Evolutionary conservation across 1,139 yeast species (phyloP).

Genomic region (Geotrichum citri-aurantii): DNA sequence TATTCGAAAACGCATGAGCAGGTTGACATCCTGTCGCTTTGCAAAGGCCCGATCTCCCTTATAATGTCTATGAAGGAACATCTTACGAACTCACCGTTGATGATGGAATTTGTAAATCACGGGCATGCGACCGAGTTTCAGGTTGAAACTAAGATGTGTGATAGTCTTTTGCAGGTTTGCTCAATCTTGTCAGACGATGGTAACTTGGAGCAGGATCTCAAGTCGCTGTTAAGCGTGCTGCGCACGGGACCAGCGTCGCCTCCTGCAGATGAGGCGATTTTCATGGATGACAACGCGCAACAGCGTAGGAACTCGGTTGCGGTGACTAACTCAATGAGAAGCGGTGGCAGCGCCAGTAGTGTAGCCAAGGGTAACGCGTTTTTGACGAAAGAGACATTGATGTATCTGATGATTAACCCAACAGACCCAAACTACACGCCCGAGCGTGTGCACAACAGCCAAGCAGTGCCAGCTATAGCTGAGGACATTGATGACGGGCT

Average conservation of each 20-base stretch:
- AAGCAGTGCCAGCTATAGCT: neutral
- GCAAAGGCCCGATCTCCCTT: conserved; percentile 9
- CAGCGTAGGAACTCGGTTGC: neutral
- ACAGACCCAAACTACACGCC: conserved; percentile 5
- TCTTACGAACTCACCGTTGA: neutral
- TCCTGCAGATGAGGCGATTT: conserved; percentile 1
- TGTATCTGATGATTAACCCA: conserved; percentile 3
- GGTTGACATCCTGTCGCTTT: conserved; percentile 6
- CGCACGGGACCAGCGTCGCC: conserved; percentile 7
- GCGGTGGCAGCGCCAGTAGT: neutral
- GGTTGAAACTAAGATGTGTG: conserved; percentile 1
- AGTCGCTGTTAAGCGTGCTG: neutral
- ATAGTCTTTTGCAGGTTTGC: conserved; percentile 10
- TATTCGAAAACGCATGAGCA: neutral
- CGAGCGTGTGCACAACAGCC: neutral
- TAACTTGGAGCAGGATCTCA: neutral
- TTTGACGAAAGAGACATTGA: conserved; percentile 1
- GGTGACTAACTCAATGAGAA: neutral
- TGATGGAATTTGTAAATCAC: neutral
- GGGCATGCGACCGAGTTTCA: neutral
- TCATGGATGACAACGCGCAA: neutral
- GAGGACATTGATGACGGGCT: conserved; percentile 6
- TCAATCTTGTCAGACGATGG: conserved; percentile 3
- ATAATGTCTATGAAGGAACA: conserved; percentile 8
- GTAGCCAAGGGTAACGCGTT: conserved; percentile 2